phyloP scores from a whole-genome alignment of 768 basidiomycete species.

The Russula compacta region DNA sequence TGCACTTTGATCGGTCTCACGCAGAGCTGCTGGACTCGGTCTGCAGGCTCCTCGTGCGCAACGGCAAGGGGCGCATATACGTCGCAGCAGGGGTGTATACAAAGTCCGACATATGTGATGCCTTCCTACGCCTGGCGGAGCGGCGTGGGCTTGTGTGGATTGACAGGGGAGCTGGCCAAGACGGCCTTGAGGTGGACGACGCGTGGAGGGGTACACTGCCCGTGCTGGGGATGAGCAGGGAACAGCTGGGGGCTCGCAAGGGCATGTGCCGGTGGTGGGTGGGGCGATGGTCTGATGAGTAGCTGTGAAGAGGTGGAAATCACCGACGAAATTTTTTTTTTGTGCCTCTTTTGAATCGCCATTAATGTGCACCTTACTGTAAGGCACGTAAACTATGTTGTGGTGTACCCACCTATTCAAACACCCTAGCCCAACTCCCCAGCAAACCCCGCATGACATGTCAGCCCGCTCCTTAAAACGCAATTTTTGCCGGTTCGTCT shows the following conservation, averaged over 20 bases:
- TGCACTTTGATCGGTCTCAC: conserved; percentile 60
- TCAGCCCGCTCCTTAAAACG: neutral
- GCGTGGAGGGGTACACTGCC: conserved; percentile 23
- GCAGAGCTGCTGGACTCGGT: conserved; percentile 45
- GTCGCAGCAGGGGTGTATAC: conserved; percentile 63
- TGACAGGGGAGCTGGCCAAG: conserved; percentile 27
- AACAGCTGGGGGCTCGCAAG: conserved; percentile 43
- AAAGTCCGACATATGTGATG: conserved; percentile 38
- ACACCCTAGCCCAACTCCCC: neutral
- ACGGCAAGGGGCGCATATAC: conserved; percentile 37
- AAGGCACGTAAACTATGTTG: neutral
- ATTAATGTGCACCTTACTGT: neutral
- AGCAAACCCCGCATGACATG: neutral
- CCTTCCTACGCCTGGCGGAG: conserved; percentile 38
- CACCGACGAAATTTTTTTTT: neutral
- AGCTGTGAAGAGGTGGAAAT: neutral
- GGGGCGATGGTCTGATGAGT: conserved; percentile 35
- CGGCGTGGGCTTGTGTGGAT: conserved; percentile 35
- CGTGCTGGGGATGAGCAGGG: conserved; percentile 34
- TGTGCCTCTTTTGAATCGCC: neutral
- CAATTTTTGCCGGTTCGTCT: neutral
- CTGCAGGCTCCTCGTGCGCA: conserved; percentile 37
- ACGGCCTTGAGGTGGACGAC: conserved; percentile 25
- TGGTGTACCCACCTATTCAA: conserved; percentile 1
- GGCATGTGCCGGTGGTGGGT: conserved; percentile 56